Evolutionary conservation across 2,329 filamentous ascomycete species (phyloP), one percentile per base, ranked within the genome.

Genomic region (Aspergillus felis): DNA sequence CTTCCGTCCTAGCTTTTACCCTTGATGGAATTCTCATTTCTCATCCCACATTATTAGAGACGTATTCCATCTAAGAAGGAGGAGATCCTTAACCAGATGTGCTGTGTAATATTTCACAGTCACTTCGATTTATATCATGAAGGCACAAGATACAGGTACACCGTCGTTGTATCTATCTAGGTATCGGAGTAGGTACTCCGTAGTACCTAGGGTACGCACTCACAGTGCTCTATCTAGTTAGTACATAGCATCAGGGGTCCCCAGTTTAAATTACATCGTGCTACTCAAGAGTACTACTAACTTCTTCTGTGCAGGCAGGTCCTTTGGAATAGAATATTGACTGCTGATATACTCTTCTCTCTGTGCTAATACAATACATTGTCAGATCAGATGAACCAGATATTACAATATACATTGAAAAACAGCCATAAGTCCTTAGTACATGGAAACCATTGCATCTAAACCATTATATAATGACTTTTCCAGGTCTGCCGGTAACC

Each of bases 1-100:
- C 57, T 47, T 47, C 61, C 52, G 56, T 61, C 42, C 52, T 51
- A 55, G 3, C 12, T 27, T 47, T 47, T 47, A 10, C 22, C 24
- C 22, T 24, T 6, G 20, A 46, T 1, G 29, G 29, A 14, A 14
- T 32, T 38, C 32, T 38, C 32, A 17, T 17, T 38, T 38, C 32
- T 38, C 17, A 17, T 38, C 32, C 32, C 32, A 38, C 32, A 17
- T 38, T 12, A 14, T 14, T 29, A 29, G 10, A 29, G 4, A 29
- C 2, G 28, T 35, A 14, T 7, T 38, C 32, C 32, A 17, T 7
- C 14, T 17, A 17, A 44, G 41, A 44, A 44, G 41, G 22, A 44
- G 20, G 32, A 35, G 32, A 38, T 38, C 14, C 32, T 17, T 14
- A 7, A 38, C 32, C 14, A 7, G 6, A 14, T 38, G 32, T 38